Base-by-base conservation (phyloP, 2,329 filamentous ascomycete genomes). In the Chaetomium sp. region DNA sequence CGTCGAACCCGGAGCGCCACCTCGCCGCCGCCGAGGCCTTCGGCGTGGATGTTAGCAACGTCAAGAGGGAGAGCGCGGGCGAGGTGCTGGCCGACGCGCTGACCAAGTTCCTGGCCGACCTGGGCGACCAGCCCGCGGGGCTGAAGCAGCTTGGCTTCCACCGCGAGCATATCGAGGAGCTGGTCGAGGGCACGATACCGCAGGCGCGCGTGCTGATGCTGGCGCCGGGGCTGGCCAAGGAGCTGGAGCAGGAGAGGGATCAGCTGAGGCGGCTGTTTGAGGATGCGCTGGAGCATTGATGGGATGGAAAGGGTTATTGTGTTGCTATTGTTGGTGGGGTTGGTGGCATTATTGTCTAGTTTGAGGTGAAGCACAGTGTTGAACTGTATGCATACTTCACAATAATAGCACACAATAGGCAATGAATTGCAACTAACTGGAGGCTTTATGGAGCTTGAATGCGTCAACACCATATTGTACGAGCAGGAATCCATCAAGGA, bases 141-240 rank as follows among this genome's bases (percentile, higher is more conserved):
- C 78, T 99, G 69, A 92, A 90, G 79, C 87, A 85, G 45, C 79
- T 99, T 13, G 96, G 95, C 0, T 99, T 98, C 74, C 84, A 84
- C 60, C 79, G 77, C 19, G 85, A 86, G 47, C 87, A 98, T 79
- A 81, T 99, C 21, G 92, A 96, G 68, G 86, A 82, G 10, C 80
- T 99, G 68, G 93, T 99, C 1, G 94, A 98, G 77, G 96, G 95
- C 1, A 99, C 95, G 0, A 88, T 99, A 67, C 95, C 95, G 5
- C 95, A 99, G 80, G 87, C 87, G 63, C 83, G 95, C 69, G 96
- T 99, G 62, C 76, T 99, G 73, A 95, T 93, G 89, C 79, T 99
- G 67, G 95, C 95, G 33, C 96, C 95, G 0, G 93, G 86, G 29
- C 77, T 99, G 72, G 87, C 85, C 47, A 85, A 83, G 70, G 90